Conservation (phyloP, 2,329 filamentous ascomycete genomes). For the Sporothrix phasma region DNA sequence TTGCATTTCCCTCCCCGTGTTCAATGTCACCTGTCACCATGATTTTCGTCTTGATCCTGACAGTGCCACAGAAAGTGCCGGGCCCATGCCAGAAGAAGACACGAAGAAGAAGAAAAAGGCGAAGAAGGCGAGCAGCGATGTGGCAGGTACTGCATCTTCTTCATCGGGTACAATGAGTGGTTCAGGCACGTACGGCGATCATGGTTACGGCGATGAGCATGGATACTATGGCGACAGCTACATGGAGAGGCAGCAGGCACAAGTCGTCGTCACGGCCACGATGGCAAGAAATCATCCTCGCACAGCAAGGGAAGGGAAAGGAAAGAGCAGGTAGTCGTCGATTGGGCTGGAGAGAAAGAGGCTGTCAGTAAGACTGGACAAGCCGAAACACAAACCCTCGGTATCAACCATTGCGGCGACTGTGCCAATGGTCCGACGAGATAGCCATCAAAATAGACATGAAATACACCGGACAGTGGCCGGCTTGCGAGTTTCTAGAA, state of each 20-base stretch:
- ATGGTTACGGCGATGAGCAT: neutral
- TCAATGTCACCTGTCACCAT: neutral
- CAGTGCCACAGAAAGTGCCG: conserved; percentile 12
- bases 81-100: conserved; percentile 16
- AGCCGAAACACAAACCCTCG: too few relatives aligned
- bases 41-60: neutral
- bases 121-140: neutral
- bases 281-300: conserved; percentile 1
- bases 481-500: too few relatives aligned
- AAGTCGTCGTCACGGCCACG: neutral
- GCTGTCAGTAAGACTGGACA: neutral
- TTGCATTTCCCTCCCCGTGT: neutral
- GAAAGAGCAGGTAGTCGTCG: neutral
- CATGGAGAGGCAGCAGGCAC: neutral
- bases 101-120: conserved; percentile 15
- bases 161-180: neutral
- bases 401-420: too few relatives aligned
- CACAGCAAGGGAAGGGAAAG: neutral
- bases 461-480: too few relatives aligned
- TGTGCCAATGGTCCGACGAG: too few relatives aligned
- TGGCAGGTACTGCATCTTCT: neutral
- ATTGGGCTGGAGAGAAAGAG: neutral
- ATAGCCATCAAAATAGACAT: too few relatives aligned
- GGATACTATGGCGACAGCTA: neutral
- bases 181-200: neutral